A percentile compares a stretch with the other conserved stretches of the same genome.
phyloP scores from a whole-genome alignment of 2,329 filamentous ascomycete species.

The Monilinia laxa region DNA sequence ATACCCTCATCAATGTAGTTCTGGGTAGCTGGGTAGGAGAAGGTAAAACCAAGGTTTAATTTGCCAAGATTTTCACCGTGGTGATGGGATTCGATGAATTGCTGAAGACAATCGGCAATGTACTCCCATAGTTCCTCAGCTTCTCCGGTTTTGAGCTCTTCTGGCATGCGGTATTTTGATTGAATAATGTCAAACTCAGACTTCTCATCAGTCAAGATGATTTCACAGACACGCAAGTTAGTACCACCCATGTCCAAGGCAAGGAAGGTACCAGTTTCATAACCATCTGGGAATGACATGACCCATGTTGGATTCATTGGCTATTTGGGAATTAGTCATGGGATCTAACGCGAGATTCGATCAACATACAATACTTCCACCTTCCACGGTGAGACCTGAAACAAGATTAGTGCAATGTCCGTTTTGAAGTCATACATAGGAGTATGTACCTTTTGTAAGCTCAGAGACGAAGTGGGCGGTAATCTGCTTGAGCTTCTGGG shows the following conservation, averaged over 20 bases:
- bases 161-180: conserved; percentile 92
- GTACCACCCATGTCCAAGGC: conserved; percentile 96
- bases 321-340: conserved; percentile 46
- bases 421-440: background rate
- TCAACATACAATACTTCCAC: conserved; percentile 81
- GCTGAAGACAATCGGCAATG: conserved; percentile 86
- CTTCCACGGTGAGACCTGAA: conserved; percentile 76
- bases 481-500: conserved; percentile 81
- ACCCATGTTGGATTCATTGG: conserved; percentile 99
- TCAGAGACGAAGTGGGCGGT: conserved; percentile 87
- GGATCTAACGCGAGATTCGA: conserved; percentile 25
- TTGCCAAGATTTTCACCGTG: conserved; percentile 62
- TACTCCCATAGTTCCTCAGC: conserved; percentile 92
- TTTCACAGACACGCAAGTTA: conserved; percentile 91
- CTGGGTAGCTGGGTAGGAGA: conserved; percentile 92
- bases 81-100: conserved; percentile 87
- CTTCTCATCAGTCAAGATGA: conserved; percentile 81
- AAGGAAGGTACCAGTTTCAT: conserved; percentile 84
- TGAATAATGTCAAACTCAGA: conserved; percentile 94
- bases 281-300: conserved; percentile 80
- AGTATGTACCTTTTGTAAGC: conserved; percentile 71
- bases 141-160: conserved; percentile 83
- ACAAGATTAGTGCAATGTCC: conserved; percentile 22
- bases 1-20: conserved; percentile 91
- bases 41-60: conserved; percentile 87